A percentile compares a stretch with the other conserved stretches of the same genome.
Conservation (phyloP, 1,284 basidiomycete species). For the Tilletia indica region DNA sequence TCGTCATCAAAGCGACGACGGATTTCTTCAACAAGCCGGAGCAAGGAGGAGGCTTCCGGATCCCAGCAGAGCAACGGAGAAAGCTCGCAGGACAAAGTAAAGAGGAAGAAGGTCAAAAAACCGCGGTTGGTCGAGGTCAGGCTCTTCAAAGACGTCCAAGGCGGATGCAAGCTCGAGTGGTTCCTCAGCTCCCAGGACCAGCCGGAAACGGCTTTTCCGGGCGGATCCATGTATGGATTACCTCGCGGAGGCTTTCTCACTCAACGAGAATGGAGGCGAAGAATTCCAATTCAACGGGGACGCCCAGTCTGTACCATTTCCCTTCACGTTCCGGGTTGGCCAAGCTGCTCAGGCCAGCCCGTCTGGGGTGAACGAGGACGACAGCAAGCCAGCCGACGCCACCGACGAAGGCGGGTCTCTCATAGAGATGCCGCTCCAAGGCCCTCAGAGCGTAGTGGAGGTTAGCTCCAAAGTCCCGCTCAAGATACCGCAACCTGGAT, state of each 20-base stretch:
- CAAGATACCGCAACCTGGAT: neutral
- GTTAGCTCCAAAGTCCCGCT: neutral
- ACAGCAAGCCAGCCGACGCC: neutral
- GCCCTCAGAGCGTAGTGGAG: slow-evolving; percentile 7
- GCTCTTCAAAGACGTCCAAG: neutral
- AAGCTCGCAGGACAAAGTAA: neutral
- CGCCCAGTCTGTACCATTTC: slow-evolving; percentile 8
- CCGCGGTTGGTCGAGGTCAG: neutral
- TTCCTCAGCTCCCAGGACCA: neutral
- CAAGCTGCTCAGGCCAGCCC: neutral
- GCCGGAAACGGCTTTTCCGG: neutral
- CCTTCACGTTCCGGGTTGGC: neutral
- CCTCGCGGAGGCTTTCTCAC: slow-evolving; percentile 12
- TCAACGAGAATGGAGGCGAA: slow-evolving; percentile 1
- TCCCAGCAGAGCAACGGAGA: neutral
- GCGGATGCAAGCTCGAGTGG: neutral
- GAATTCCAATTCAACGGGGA: slow-evolving; percentile 14
- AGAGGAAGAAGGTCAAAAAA: slow-evolving; percentile 5
- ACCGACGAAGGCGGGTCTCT: neutral
- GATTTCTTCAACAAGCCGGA: neutral
- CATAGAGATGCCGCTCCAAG: slow-evolving; percentile 4
- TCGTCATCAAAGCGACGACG: neutral
- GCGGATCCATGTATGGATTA: neutral
- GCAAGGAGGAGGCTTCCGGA: no score
- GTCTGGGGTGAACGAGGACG: neutral